Percentiles rank a stretch among this genome's conserved stretches.
Evolutionary conservation across 768 basidiomycete genomes (phyloP).

Genomic region (Amanita molliuscula): DNA sequence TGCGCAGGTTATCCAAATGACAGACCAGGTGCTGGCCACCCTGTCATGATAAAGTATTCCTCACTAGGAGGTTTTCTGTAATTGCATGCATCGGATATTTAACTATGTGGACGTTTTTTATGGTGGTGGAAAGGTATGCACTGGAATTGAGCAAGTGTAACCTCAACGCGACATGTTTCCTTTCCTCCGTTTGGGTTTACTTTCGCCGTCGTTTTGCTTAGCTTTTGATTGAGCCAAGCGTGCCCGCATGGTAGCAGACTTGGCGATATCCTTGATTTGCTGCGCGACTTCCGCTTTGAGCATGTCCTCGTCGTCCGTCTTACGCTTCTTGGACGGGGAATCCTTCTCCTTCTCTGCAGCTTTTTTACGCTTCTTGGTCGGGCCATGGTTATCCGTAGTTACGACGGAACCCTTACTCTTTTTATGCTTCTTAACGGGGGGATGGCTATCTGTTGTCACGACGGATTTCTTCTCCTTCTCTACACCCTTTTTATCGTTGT

Average conservation of each 20-base stretch:
- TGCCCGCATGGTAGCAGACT: conserved; percentile 26
- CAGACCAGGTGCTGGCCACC: conserved; percentile 50
- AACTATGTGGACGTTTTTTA: background rate
- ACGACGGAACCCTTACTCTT: background rate
- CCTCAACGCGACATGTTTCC: conserved; percentile 3
- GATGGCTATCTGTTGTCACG: too few relatives aligned
- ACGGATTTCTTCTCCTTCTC: too few relatives aligned
- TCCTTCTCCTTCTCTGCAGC: conserved; percentile 1
- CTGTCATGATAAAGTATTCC: conserved; percentile 23
- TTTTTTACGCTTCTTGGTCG: conserved; percentile 2
- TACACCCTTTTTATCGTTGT: background rate
- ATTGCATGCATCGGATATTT: background rate
- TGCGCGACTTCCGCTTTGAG: conserved; percentile 1
- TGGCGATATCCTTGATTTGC: conserved; percentile 23
- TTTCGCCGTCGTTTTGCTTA: conserved; percentile 6
- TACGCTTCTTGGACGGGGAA: background rate
- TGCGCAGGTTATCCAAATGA: conserved; percentile 52
- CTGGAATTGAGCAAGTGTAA: background rate
- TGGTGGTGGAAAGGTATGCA: background rate
- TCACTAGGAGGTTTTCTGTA: background rate
- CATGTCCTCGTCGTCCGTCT: background rate
- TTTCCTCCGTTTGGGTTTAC: conserved; percentile 4
- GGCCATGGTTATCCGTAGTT: background rate
- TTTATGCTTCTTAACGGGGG: background rate
- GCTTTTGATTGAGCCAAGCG: conserved; percentile 23